Evolutionary conservation across 176 grass and related monocot species (phyloP).

Genomic region (Triticum dicoccoides): DNA sequence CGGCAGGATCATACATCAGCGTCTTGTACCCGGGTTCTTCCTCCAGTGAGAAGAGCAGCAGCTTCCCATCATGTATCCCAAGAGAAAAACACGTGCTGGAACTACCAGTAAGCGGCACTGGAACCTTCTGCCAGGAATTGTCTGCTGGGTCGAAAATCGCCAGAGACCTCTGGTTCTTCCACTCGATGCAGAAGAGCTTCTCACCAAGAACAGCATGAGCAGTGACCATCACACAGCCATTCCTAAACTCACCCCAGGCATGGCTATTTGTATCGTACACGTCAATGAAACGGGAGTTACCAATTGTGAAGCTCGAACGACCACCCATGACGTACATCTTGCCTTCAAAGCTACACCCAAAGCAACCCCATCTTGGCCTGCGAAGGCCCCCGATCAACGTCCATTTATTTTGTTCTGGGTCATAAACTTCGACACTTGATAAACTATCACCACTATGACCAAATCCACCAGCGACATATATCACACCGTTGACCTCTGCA

Average conservation of each 20-base stretch:
- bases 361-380: conserved; percentile 87
- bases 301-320: conserved; percentile 84
- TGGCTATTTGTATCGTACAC: conserved; percentile 54
- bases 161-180: conserved; percentile 81
- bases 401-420: conserved; percentile 69
- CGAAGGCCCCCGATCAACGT: conserved; percentile 58
- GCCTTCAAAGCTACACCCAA: conserved; percentile 70
- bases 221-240: conserved; percentile 88
- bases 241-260: conserved; percentile 69
- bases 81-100: conserved; percentile 67
- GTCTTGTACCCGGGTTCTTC: conserved; percentile 64
- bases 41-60: conserved; percentile 67
- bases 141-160: conserved; percentile 65
- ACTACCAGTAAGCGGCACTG: conserved; percentile 74
- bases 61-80: conserved; percentile 55
- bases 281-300: conserved; percentile 69
- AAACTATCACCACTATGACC: conserved; percentile 68
- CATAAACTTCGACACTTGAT: conserved; percentile 85
- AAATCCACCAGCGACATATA: conserved; percentile 83
- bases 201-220: conserved; percentile 59
- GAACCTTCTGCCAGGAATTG: conserved; percentile 60
- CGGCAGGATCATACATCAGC: conserved; percentile 72
- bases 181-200: conserved; percentile 83
- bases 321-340: conserved; percentile 94
- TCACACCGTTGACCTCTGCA: conserved; percentile 60